A percentile compares a stretch with the other conserved stretches of the same genome.
Evolutionary conservation across 805 yeast genomes (phyloP).

Genomic region (Wickerhamiella qilinensis): DNA sequence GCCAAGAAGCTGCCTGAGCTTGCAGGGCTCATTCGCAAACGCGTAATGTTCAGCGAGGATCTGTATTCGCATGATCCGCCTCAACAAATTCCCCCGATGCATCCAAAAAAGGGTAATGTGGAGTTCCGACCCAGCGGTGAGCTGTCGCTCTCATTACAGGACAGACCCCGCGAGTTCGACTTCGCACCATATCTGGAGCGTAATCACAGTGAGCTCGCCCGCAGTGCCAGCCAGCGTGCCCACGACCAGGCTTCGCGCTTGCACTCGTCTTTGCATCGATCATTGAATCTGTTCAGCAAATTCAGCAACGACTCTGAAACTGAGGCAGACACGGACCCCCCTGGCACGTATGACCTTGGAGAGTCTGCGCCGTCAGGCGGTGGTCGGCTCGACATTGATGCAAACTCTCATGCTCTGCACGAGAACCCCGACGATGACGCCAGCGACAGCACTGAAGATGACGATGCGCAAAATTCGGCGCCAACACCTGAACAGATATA

Average conservation of each 20-base stretch:
- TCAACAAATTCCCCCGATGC: constrained; percentile 80
- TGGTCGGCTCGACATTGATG: constrained; percentile 3
- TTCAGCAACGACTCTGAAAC: constrained; percentile 7
- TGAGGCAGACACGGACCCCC: constrained; percentile 15
- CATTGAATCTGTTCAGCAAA: constrained; percentile 1
- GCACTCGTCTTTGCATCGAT: constrained; percentile 7
- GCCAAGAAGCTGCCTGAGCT: constrained; percentile 10
- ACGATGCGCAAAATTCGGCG: constrained; percentile 12
- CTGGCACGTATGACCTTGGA: no score
- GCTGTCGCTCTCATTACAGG: constrained; percentile 7
- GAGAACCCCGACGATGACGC: neutral
- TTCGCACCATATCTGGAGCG: constrained; percentile 8
- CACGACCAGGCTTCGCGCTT: constrained; percentile 13
- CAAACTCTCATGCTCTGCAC: constrained; percentile 10
- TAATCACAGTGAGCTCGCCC: constrained; percentile 9
- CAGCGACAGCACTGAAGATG: constrained; percentile 1
- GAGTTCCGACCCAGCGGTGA: constrained; percentile 20
- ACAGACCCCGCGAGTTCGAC: constrained; percentile 1
- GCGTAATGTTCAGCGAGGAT: constrained; percentile 48
- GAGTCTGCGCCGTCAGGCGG: neutral
- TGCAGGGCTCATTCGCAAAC: constrained; percentile 20
- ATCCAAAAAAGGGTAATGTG: constrained; percentile 68
- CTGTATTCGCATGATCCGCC: constrained; percentile 71
- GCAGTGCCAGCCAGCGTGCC: constrained; percentile 10
- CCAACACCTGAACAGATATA: constrained; percentile 54